Conservation (phyloP, 805 yeast species). For the Candida ascalaphidarum region DNA sequence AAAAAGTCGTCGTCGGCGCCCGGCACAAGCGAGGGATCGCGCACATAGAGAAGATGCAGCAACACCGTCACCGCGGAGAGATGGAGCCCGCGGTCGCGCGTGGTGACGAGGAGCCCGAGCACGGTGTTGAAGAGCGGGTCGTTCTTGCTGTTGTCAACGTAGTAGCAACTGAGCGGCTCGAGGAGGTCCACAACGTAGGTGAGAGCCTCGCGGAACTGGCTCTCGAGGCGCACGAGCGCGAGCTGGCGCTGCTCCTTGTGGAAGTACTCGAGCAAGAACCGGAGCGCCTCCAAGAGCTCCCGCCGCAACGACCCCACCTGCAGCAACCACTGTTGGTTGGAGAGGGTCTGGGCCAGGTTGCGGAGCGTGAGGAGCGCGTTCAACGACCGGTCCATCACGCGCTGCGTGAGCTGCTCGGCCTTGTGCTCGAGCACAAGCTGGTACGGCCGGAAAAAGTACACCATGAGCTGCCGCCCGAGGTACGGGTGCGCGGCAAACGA, state of each 20-base stretch:
- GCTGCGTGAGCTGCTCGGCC: constrained; percentile 8
- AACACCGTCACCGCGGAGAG: constrained; percentile 68
- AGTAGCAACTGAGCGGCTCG: constrained; percentile 77
- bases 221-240: constrained; percentile 13
- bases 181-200: constrained; percentile 68
- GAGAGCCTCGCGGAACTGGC: constrained; percentile 47
- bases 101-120: constrained; percentile 37
- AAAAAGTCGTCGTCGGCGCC: no score
- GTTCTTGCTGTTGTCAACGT: constrained; percentile 64
- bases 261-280: constrained; percentile 14
- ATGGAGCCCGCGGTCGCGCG: constrained; percentile 62
- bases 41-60: constrained; percentile 59
- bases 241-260: constrained; percentile 8
- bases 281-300: constrained; percentile 38
- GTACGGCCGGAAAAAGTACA: constrained; percentile 27
- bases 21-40: constrained; percentile 11
- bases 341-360: constrained; percentile 76
- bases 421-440: constrained; percentile 12
- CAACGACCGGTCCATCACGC: constrained; percentile 18
- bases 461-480: constrained; percentile 33
- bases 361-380: constrained; percentile 61
- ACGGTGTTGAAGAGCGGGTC: constrained; percentile 60
- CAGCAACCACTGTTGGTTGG: constrained; percentile 72
- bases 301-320: constrained; percentile 39
- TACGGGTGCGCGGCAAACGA: constrained; percentile 33